Base-by-base conservation (phyloP, 2,329 filamentous ascomycete species). In the Dryadomyces sulphureus region DNA sequence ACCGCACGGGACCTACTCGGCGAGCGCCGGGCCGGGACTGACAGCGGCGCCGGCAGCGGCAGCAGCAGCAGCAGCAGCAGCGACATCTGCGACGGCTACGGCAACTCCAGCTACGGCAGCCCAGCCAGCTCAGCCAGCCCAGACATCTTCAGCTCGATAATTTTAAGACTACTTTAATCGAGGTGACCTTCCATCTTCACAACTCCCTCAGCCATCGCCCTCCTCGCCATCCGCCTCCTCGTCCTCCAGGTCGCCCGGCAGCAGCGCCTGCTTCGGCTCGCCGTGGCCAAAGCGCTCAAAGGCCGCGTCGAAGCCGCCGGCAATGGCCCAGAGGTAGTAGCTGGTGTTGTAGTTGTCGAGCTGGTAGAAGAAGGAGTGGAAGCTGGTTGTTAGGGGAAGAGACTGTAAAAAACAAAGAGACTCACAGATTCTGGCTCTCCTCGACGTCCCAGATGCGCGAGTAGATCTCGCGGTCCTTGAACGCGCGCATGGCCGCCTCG, bases 381-480 rank as follows among this genome's bases (percentile, higher is more conserved):
- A 88, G 16, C 81, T 85, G 25, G 11, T 11, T 32, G 40, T 20
- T 16, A 16, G 21, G 14, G n/a, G 19, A 19, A 22, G 16, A 7
- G 1, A 25, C 39, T 8, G 21, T 17, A 43, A 36, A 47, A 38
- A 0, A 25, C 17, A 35, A 22, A 34, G 46, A 41, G 2, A 76
- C 84, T 75, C 70, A 90, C 84, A 84, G 77, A 59, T 90, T 88
- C 52, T 86, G 81, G 60, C 81, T 77, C 63, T 92, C 85, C 62
- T 96, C 92, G 45, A 94, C 82, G 22, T 82, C 74, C 62, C 93
- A 96, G 54, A 96, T 94, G 21, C 86, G 75, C 56, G 84, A 77
- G 60, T 98, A 98, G 50, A 98, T 96, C 61, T 94, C 79, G 54
- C 79, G 67, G 59, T 94, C 79, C 67, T 96, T 96, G 65, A 98